A percentile compares a stretch with the other conserved stretches of the same genome.
phyloP scores from a whole-genome alignment of 2,329 filamentous ascomycete species.

The Rhynchosporium secalis region DNA sequence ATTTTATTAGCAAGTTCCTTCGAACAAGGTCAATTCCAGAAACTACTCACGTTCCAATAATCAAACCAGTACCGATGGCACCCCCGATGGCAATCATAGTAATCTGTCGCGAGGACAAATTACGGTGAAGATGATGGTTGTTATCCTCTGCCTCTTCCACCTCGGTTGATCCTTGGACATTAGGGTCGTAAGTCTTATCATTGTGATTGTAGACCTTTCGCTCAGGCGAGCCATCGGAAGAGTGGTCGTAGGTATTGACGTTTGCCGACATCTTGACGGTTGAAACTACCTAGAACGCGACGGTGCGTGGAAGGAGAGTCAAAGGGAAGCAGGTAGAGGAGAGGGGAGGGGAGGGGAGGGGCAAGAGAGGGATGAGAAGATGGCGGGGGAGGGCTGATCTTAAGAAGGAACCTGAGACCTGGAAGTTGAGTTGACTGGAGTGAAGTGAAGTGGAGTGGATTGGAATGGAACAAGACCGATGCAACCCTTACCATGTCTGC shows the following conservation, averaged over 20 bases:
- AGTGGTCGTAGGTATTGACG: constrained; percentile 23
- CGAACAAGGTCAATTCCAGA: neutral
- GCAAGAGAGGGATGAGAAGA: neutral
- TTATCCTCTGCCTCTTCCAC: constrained; percentile 41
- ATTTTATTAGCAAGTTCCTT: constrained; percentile 17
- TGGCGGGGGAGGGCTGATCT: constrained; percentile 11
- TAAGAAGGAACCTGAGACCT: neutral
- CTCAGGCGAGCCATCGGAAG: constrained; percentile 23
- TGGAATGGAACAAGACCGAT: neutral
- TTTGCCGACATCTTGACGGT: constrained; percentile 18
- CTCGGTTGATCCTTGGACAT: constrained; percentile 18
- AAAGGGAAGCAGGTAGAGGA: neutral
- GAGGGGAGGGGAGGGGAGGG: neutral
- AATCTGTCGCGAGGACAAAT: constrained; percentile 21
- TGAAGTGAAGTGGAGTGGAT: neutral
- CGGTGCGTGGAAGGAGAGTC: constrained; percentile 1
- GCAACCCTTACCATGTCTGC: neutral
- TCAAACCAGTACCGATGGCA: constrained; percentile 55
- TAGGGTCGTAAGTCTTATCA: constrained; percentile 5
- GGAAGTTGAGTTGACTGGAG: too few relatives aligned
- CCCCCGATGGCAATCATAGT: constrained; percentile 25
- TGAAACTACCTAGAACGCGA: neutral
- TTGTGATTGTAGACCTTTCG: constrained; percentile 12
- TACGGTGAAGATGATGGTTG: constrained; percentile 21
- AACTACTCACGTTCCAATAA: constrained; percentile 57